Percentiles rank a stretch among this genome's conserved stretches.
Conservation (phyloP, 148 eudicot genomes). For the Rheum nobile region DNA sequence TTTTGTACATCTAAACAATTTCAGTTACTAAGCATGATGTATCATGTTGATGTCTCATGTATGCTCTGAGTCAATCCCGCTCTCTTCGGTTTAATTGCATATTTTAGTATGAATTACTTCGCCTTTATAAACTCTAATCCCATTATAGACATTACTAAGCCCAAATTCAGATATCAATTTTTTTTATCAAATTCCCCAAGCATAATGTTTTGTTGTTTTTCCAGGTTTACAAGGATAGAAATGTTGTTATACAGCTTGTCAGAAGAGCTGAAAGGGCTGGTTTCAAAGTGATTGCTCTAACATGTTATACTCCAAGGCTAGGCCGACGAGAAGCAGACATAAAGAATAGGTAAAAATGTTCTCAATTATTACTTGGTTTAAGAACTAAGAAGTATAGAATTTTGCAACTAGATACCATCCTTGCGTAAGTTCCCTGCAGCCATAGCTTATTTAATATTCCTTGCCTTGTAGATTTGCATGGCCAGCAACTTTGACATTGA, state of each 20-base stretch:
- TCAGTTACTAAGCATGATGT: too few species aligned
- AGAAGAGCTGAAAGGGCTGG: conserved; percentile 89
- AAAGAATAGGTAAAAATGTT: conserved; percentile 57
- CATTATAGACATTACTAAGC: not conserved
- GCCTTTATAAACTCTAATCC: not conserved
- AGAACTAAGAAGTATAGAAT: not conserved
- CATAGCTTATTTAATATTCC: too few species aligned
- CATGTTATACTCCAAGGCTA: conserved; percentile 81
- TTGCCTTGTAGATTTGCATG: too few species aligned
- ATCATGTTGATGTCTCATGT: not conserved
- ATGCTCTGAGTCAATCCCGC: not conserved
- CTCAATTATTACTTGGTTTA: not conserved
- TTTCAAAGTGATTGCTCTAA: conserved; percentile 79
- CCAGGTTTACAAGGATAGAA: conserved; percentile 63
- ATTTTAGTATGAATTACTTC: too few species aligned
- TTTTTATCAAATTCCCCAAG: not conserved
- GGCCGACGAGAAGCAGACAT: conserved; percentile 96
- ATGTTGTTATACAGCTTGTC: conserved; percentile 60
- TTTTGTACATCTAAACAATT: too few species aligned
- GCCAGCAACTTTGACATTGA: too few species aligned
- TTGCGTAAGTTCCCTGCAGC: not conserved
- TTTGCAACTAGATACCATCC: not conserved
- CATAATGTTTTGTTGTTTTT: not conserved
- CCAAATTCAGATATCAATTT: not conserved
- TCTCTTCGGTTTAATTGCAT: too few species aligned